These are phyloP conservation scores for Mycena rebaudengoi DNA, from an alignment of 768 basidiomycete genomes.

Conservation along the genomic window DNA sequence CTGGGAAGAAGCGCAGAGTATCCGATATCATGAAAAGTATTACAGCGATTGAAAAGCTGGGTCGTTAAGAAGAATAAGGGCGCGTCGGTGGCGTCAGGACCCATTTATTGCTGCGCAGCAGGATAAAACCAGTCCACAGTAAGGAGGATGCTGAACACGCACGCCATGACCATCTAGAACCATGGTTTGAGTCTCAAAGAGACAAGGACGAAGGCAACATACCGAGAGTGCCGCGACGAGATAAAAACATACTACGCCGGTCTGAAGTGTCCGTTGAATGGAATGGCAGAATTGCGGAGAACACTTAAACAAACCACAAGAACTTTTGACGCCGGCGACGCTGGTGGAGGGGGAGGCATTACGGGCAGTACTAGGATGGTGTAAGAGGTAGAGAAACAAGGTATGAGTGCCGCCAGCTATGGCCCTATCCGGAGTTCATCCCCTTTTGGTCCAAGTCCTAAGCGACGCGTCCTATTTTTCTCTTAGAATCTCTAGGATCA, in stretches of 20 bases:
- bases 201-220: constrained; percentile 43
- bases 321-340: constrained; percentile 47
- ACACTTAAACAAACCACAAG: constrained; percentile 51
- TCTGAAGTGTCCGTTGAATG: constrained; percentile 47
- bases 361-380: too few relatives aligned
- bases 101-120: constrained; percentile 81
- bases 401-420: too few relatives aligned
- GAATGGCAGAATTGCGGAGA: neutral
- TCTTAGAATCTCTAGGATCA: too few relatives aligned
- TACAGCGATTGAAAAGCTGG: constrained; percentile 84
- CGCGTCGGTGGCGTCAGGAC: constrained; percentile 75
- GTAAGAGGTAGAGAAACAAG: too few relatives aligned
- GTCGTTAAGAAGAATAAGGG: constrained; percentile 90
- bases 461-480: too few relatives aligned
- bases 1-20: constrained; percentile 67
- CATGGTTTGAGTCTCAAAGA: neutral
- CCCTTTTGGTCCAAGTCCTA: too few relatives aligned
- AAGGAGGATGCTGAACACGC: constrained; percentile 28
- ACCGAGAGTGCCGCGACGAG: constrained; percentile 89
- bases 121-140: constrained; percentile 16
- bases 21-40: constrained; percentile 75
- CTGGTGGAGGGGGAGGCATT: constrained; percentile 40
- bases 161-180: constrained; percentile 91
- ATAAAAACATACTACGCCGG: constrained; percentile 83
- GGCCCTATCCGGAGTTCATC: too few relatives aligned